phyloP scores from a whole-genome alignment of 164 flowering plant species.

The Stephania yunnanensis region DNA sequence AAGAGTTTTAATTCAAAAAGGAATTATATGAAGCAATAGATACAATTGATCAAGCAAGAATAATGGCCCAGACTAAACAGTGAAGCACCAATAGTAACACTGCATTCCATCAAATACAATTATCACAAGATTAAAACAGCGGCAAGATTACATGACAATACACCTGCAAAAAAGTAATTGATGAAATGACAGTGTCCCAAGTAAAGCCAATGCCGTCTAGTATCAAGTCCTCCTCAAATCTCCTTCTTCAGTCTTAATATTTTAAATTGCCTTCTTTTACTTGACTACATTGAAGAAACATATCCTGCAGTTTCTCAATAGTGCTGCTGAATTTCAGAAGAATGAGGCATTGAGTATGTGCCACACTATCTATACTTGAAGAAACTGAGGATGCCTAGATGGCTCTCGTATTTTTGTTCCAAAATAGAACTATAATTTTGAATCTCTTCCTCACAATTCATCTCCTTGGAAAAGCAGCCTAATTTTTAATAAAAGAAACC shows the following conservation, averaged over 20 bases:
- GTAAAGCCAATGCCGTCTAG: neutral
- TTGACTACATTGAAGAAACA: neutral
- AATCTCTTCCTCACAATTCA: neutral
- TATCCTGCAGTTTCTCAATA: neutral
- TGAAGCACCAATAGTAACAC: neutral
- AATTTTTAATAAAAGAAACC: neutral
- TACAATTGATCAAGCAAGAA: neutral
- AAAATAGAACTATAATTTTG: neutral
- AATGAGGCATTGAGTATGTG: neutral
- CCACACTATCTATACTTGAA: neutral
- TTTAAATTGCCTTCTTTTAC: neutral
- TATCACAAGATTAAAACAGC: neutral
- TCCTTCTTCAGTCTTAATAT: neutral
- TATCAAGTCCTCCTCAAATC: neutral
- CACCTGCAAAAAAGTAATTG: slow-evolving; percentile 1
- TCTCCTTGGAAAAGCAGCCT: neutral
- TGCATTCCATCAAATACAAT: neutral
- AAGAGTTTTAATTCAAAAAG: neutral
- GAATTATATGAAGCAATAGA: neutral
- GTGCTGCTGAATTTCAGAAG: neutral
- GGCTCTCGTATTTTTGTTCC: neutral
- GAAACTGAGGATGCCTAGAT: neutral
- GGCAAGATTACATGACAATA: neutral
- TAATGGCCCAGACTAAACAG: neutral
- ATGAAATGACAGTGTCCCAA: slow-evolving; percentile 2